phyloP scores from a whole-genome alignment of 179 eudicot species.

The Beta corolliflora region DNA sequence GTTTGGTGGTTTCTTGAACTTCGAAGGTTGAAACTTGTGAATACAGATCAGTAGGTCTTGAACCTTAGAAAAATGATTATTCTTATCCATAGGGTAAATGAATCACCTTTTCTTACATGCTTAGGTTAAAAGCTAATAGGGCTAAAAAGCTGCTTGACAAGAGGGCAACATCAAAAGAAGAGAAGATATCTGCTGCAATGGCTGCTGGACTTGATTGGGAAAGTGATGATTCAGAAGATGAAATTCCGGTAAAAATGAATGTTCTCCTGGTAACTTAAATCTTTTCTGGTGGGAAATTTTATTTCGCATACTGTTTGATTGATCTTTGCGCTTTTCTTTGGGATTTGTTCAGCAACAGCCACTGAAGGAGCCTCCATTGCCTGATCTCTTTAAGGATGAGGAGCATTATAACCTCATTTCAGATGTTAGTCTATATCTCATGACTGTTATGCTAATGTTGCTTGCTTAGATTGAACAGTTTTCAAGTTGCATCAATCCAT shows the following conservation, averaged over 20 bases:
- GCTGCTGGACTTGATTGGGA: conserved; percentile 88
- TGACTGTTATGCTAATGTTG: conserved; percentile 1
- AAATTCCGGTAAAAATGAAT: conserved; percentile 47
- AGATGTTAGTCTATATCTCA: conserved; percentile 56
- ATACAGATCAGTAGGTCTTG: background rate
- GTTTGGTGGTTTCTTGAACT: background rate
- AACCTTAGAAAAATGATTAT: background rate
- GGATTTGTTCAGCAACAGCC: conserved; percentile 46
- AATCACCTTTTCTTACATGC: background rate
- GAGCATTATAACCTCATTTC: conserved; percentile 64
- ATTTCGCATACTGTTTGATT: background rate
- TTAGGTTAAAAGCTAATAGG: conserved; percentile 67
- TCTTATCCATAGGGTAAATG: background rate
- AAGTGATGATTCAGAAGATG: conserved; percentile 81
- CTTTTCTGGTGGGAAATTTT: background rate
- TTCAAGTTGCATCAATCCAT: background rate
- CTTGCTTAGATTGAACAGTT: background rate
- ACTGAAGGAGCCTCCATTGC: conserved; percentile 67
- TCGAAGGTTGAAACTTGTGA: conserved; percentile 11
- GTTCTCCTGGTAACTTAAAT: background rate
- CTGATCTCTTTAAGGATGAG: conserved; percentile 80
- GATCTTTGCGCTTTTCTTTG: conserved; percentile 10
- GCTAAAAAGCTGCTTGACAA: conserved; percentile 68
- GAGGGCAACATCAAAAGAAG: conserved; percentile 58
- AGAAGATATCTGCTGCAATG: conserved; percentile 64